A percentile compares a stretch with the other conserved stretches of the same genome.
phyloP scores from a whole-genome alignment of 257 asterid genomes.

The Gentiana straminea region DNA sequence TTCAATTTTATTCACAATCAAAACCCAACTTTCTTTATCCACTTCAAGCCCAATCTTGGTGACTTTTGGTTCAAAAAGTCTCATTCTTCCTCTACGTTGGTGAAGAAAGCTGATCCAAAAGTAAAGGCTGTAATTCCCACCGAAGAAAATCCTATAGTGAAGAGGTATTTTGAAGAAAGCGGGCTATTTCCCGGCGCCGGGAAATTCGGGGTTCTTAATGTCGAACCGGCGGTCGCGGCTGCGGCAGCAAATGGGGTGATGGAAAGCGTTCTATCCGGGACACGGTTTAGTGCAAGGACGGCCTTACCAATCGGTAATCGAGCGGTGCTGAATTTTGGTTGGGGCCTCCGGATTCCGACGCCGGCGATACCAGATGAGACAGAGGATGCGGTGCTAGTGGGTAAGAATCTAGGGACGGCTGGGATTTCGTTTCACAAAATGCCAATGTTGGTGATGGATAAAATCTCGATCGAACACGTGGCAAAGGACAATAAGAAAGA shows the following conservation, averaged over 20 bases:
- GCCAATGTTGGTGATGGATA: slow-evolving; percentile 74
- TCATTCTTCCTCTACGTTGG: slow-evolving; percentile 44
- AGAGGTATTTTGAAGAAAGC: slow-evolving; percentile 16
- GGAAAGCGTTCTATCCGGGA: slow-evolving; percentile 40
- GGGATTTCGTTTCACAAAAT: slow-evolving; percentile 29
- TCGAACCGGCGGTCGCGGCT: slow-evolving; percentile 34
- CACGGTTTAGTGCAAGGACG: slow-evolving; percentile 60
- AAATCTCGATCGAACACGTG: slow-evolving; percentile 75
- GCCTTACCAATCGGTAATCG: slow-evolving; percentile 40
- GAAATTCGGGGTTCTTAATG: slow-evolving; percentile 18
- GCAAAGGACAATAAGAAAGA: slow-evolving; percentile 18
- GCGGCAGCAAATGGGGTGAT: slow-evolving; percentile 43
- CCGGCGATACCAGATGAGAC: slow-evolving; percentile 25
- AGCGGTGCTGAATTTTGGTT: slow-evolving; percentile 60
- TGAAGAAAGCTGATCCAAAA: slow-evolving; percentile 24
- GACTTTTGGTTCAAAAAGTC: slow-evolving; percentile 62
- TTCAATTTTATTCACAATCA: slow-evolving; percentile 51
- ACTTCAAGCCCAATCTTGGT: slow-evolving; percentile 76
- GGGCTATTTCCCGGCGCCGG: slow-evolving; percentile 25
- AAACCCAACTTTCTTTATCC: slow-evolving; percentile 76
- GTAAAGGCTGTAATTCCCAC: slow-evolving; percentile 12
- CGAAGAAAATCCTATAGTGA: slow-evolving; percentile 20
- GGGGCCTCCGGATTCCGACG: slow-evolving; percentile 80
- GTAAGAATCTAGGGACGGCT: slow-evolving; percentile 24
- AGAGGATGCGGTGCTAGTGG: slow-evolving; percentile 36